A percentile compares a stretch with the other conserved stretches of the same genome.
These are phyloP conservation scores for Chytridiales sp. DNA, from an alignment of 371 early-diverging fungal species.

Conservation along the genomic window DNA sequence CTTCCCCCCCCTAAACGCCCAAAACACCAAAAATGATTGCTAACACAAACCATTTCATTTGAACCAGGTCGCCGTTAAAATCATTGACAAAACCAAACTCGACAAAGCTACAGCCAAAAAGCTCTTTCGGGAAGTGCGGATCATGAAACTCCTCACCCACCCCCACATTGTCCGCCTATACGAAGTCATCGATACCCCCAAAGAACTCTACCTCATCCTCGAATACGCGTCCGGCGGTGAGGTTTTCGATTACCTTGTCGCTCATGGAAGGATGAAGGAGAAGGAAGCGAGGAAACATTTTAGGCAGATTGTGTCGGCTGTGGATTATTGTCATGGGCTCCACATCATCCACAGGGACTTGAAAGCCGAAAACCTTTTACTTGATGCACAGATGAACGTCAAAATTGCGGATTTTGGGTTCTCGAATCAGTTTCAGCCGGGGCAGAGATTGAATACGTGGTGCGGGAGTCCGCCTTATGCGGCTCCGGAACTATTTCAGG, in stretches of 20 bases:
- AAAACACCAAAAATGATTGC: background rate
- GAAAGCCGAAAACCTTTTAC: conserved; percentile 57
- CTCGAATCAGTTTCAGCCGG: conserved; percentile 63
- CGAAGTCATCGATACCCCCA: conserved; percentile 66
- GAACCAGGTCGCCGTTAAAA: conserved; percentile 55
- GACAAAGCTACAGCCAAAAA: conserved; percentile 53
- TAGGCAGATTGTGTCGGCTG: conserved; percentile 61
- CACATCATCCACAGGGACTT: conserved; percentile 69
- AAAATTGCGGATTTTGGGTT: conserved; percentile 77
- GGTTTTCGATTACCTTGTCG: conserved; percentile 60
- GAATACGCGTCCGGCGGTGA: conserved; percentile 60
- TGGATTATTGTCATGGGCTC: conserved; percentile 63
- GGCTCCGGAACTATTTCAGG: conserved; percentile 60
- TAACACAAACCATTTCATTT: background rate
- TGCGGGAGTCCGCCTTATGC: conserved; percentile 67
- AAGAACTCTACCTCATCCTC: conserved; percentile 56
- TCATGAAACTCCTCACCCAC: conserved; percentile 64
- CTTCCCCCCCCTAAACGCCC: background rate
- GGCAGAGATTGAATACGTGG: conserved; percentile 63
- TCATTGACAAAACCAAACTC: conserved; percentile 57
- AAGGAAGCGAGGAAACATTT: conserved; percentile 63
- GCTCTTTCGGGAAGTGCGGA: conserved; percentile 65
- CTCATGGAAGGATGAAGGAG: conserved; percentile 64
- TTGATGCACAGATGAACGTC: conserved; percentile 54
- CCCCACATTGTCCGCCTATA: conserved; percentile 64